Conservation (phyloP, 176 grass and related monocot genomes). For the Echinochloa phyllopogon region DNA sequence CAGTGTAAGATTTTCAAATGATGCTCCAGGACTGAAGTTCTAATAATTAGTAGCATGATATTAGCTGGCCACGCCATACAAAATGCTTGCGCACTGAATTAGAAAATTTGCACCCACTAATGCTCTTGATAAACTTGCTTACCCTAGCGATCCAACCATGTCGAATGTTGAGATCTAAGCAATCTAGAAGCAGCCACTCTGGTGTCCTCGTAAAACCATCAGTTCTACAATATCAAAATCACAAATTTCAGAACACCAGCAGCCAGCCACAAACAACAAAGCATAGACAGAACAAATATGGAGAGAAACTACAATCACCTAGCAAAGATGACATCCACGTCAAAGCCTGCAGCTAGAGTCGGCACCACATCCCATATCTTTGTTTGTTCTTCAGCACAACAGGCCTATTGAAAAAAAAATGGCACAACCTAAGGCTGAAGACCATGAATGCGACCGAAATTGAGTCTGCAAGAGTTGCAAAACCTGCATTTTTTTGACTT, state of each 20-base stretch:
- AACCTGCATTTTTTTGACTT: background rate
- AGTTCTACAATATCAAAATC: background rate
- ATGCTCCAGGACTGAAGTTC: background rate
- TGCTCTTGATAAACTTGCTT: background rate
- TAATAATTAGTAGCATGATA: background rate
- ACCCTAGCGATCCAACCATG: background rate
- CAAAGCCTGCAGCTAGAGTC: background rate
- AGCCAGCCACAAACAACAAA: background rate
- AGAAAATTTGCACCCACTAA: background rate
- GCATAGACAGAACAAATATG: background rate
- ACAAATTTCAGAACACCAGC: background rate
- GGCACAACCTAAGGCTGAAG: background rate
- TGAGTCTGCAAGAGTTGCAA: background rate
- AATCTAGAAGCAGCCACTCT: background rate
- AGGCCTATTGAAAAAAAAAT: background rate
- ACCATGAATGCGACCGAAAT: background rate
- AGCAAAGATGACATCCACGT: background rate
- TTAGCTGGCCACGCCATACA: background rate
- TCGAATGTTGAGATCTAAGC: background rate
- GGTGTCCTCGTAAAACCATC: background rate
- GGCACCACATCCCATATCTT: background rate
- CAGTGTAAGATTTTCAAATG: background rate
- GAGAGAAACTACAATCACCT: background rate
- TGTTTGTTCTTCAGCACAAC: background rate
- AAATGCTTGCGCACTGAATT: background rate